Conservation (phyloP, 129 eudicot genomes). For the carrot (Daucus carota) region DH1_v3.0 NC_030381.2:33586501-33587000, state of each 20-base stretch:
- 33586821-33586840: background rate
- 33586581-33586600: background rate
- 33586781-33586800: background rate
- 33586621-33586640: background rate
- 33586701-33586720: background rate
- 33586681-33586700: background rate
- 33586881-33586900: slow-evolving; percentile 1
- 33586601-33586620: background rate
- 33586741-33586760: background rate
- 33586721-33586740: background rate
- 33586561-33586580: background rate
- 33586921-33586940: background rate
- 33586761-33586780: background rate
- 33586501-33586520: background rate
- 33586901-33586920: background rate
- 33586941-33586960: background rate
- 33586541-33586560: background rate
- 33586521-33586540: background rate
- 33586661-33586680: background rate
- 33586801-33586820: background rate
- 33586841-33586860: background rate
- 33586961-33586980: background rate
- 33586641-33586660: background rate
- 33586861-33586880: background rate
- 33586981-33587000: background rate